A percentile compares a stretch with the other conserved stretches of the same genome.
These are phyloP conservation scores for Pelargonium cotyledonis DNA, from an alignment of 441 rosid genomes.

Conservation along the genomic window DNA sequence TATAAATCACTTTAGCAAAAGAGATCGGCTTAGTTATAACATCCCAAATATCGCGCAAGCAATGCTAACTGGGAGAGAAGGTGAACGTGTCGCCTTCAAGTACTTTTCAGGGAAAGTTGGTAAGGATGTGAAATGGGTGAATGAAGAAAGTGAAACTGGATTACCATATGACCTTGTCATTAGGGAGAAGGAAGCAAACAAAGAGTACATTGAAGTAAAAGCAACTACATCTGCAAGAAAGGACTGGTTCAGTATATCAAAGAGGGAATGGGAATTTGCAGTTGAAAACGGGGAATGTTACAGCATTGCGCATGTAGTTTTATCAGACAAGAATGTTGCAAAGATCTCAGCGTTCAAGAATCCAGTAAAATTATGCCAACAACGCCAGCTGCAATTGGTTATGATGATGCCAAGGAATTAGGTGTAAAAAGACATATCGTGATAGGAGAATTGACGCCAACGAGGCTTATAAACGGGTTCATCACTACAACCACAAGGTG, in stretches of 20 bases:
- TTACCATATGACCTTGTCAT: slow-evolving; percentile 74
- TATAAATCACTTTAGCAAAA: slow-evolving; percentile 26
- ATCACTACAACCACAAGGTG: neutral
- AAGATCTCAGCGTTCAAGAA: slow-evolving; percentile 48
- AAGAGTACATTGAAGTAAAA: slow-evolving; percentile 79
- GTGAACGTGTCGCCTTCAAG: slow-evolving; percentile 74
- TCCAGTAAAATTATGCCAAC: slow-evolving; percentile 64
- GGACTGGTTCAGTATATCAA: slow-evolving; percentile 73
- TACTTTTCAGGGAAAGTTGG: slow-evolving; percentile 40
- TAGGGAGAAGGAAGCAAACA: slow-evolving; percentile 34
- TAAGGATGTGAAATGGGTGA: slow-evolving; percentile 63
- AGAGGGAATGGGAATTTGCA: slow-evolving; percentile 86
- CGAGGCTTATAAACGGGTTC: neutral
- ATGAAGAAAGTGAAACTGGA: slow-evolving; percentile 66
- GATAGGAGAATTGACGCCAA: too few species aligned
- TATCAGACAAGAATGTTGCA: slow-evolving; percentile 46
- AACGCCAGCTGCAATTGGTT: slow-evolving; percentile 58
- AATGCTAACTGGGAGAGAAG: slow-evolving; percentile 56
- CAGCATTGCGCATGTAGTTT: slow-evolving; percentile 59
- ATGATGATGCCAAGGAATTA: slow-evolving; percentile 62
- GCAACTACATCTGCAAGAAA: slow-evolving; percentile 62
- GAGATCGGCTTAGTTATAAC: slow-evolving; percentile 54
- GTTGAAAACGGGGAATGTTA: slow-evolving; percentile 55
- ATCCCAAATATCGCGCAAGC: slow-evolving; percentile 42
- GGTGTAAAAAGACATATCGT: neutral